Evolutionary conservation across 78 protist species (phyloP).

Genomic region (Dictyostelium citrinum): DNA sequence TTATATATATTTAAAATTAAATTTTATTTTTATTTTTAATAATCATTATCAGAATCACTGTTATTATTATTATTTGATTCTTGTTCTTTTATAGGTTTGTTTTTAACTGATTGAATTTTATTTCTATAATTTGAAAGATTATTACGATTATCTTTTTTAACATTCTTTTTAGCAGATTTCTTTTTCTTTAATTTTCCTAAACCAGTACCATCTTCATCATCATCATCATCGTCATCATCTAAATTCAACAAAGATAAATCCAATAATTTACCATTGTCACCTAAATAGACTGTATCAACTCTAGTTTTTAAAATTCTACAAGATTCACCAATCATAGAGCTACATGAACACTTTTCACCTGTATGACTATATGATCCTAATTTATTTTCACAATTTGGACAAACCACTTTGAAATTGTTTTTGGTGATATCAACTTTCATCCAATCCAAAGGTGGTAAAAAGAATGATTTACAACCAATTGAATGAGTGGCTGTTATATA

Average conservation of each 20-base stretch:
- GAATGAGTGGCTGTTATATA: background rate
- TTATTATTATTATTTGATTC: background rate
- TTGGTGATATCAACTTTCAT: background rate
- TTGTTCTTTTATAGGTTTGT: background rate
- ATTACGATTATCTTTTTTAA: conserved; percentile 50
- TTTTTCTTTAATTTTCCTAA: background rate
- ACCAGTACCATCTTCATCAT: background rate
- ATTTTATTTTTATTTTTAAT: background rate
- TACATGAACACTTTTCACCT: conserved; percentile 65
- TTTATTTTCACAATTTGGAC: conserved; percentile 46
- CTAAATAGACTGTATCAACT: conserved; percentile 16
- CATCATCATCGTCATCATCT: background rate
- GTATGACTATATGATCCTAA: conserved; percentile 7
- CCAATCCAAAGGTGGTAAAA: background rate
- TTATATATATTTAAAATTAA: too few relatives aligned
- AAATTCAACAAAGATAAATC: conserved; percentile 4
- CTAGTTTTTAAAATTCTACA: conserved; percentile 17
- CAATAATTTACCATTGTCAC: conserved; percentile 39
- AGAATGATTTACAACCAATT: conserved; percentile 37
- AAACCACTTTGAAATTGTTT: background rate
- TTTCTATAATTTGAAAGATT: conserved; percentile 34
- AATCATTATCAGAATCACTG: background rate
- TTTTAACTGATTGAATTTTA: background rate
- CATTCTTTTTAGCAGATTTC: conserved; percentile 1
- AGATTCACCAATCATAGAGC: background rate